Percentiles rank a stretch among this genome's conserved stretches.
Evolutionary conservation across 129 eudicot species (phyloP).

Genomic region (Lonicera japonica): DNA sequence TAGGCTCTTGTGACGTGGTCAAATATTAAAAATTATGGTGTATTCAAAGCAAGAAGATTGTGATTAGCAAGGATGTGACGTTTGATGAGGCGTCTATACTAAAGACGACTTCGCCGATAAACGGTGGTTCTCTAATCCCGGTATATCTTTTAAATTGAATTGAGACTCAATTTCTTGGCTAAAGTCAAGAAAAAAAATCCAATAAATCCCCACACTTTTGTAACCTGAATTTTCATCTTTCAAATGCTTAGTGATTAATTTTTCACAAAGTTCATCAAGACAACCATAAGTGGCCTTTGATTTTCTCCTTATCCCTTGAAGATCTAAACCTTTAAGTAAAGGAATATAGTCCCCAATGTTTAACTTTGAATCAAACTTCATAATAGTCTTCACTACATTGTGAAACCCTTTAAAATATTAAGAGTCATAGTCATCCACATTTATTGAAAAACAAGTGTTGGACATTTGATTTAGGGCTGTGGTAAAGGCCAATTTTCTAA

Average conservation of each 20-base stretch:
- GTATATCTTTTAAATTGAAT: slow-evolving; percentile 16
- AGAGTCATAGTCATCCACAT: slow-evolving; percentile 22
- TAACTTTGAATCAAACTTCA: slow-evolving; percentile 39
- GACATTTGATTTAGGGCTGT: slow-evolving; percentile 38
- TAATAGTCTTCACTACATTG: slow-evolving; percentile 17
- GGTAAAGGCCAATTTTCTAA: too few relatives aligned
- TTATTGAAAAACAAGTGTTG: slow-evolving; percentile 34
- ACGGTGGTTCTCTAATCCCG: too few relatives aligned
- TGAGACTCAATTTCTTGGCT: slow-evolving; percentile 13
- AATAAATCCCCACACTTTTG: slow-evolving; percentile 28
- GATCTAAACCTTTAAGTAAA: slow-evolving; percentile 34
- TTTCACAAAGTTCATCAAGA: slow-evolving; percentile 15
- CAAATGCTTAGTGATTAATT: slow-evolving; percentile 20
- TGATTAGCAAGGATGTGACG: too few relatives aligned
- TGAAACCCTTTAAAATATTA: slow-evolving; percentile 22
- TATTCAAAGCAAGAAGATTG: too few relatives aligned
- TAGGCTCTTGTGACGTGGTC: too few relatives aligned
- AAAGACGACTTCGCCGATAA: too few relatives aligned
- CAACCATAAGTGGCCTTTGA: slow-evolving; percentile 29
- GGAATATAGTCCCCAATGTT: slow-evolving; percentile 43
- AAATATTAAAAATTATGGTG: slow-evolving; percentile 31
- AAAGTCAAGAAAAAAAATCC: slow-evolving; percentile 35
- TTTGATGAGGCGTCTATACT: too few relatives aligned
- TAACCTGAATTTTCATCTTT: slow-evolving; percentile 8
- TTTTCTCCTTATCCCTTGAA: slow-evolving; percentile 38